Conservation (phyloP, 805 yeast species). For the Naumovozyma dairenensis region DNA sequence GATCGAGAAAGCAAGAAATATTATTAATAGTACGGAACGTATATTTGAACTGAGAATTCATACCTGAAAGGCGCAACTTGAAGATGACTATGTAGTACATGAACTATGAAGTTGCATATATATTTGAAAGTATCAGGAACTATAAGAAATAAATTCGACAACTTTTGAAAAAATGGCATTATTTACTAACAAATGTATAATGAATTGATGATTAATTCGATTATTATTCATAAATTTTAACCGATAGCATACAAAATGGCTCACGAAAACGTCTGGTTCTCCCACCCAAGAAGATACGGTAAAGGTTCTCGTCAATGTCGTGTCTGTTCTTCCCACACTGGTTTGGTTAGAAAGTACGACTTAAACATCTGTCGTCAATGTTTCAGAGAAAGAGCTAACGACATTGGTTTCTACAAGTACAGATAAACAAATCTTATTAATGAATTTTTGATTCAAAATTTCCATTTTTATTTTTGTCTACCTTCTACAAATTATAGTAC, state of each 20-base stretch:
- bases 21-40: no score
- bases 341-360: constrained; percentile 99
- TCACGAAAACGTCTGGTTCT: constrained; percentile 99
- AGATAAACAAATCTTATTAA: constrained; percentile 55
- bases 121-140: no score
- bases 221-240: neutral
- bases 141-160: no score
- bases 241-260: constrained; percentile 63
- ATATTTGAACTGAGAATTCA: no score
- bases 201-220: neutral
- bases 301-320: constrained; percentile 99
- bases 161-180: no score
- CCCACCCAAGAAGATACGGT: constrained; percentile 99
- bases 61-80: no score
- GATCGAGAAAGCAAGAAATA: no score
- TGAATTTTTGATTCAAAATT: no score
- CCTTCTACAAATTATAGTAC: no score
- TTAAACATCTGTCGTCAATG: constrained; percentile 99
- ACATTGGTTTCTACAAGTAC: constrained; percentile 98
- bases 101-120: no score
- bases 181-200: constrained; percentile 3
- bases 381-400: constrained; percentile 99
- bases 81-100: no score
- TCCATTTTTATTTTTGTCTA: no score
- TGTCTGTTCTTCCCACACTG: constrained; percentile 96